These are phyloP conservation scores for Candida sojae DNA, from an alignment of 1,139 yeast species.

Conservation along the genomic window DNA sequence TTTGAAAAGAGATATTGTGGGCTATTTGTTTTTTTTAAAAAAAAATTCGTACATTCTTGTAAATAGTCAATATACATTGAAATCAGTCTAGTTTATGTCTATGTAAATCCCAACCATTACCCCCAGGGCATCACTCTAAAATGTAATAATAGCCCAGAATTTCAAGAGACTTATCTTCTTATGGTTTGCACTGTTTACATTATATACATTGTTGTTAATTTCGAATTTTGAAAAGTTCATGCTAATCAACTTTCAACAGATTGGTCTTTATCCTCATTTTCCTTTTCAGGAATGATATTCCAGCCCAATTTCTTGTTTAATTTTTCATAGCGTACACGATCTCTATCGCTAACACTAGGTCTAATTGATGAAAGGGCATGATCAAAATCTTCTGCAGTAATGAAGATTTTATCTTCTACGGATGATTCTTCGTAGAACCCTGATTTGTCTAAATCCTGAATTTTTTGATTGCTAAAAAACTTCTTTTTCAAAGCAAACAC, in stretches of 20 bases:
- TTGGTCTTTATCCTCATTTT: constrained; percentile 17
- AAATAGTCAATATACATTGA: background rate
- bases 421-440: constrained; percentile 37
- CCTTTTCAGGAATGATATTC: constrained; percentile 29
- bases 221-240: too few relatives aligned
- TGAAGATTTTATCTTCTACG: constrained; percentile 45
- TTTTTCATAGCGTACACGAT: constrained; percentile 73
- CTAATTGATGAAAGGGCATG: constrained; percentile 72
- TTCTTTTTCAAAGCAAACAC: constrained; percentile 78
- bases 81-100: background rate
- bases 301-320: constrained; percentile 63
- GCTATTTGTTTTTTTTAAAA: background rate
- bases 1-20: too few relatives aligned
- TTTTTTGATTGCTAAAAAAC: constrained; percentile 54
- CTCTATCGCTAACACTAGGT: constrained; percentile 90
- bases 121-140: too few relatives aligned
- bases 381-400: constrained; percentile 66
- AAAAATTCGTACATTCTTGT: background rate
- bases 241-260: constrained; percentile 1
- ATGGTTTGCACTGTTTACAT: too few relatives aligned
- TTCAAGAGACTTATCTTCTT: too few relatives aligned
- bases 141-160: too few relatives aligned
- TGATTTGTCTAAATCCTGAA: constrained; percentile 50
- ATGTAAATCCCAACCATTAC: too few relatives aligned
- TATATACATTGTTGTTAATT: too few relatives aligned